Evolutionary conservation across 2,329 filamentous ascomycete species (phyloP).

Genomic region (Fusarium sp.): DNA sequence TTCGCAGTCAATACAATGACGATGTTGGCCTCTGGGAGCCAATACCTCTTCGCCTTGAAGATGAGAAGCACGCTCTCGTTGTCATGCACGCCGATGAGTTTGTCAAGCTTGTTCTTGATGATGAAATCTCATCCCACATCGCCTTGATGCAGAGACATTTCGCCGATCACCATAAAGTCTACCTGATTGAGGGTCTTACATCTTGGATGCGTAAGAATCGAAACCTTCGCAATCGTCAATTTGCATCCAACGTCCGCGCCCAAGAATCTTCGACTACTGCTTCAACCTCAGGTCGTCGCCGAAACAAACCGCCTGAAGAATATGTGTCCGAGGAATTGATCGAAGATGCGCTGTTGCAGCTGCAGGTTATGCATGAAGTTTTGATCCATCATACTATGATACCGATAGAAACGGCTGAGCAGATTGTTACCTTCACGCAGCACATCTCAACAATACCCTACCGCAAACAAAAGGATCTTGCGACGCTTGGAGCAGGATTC

Average conservation of each 20-base stretch:
- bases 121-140: conserved; percentile 71
- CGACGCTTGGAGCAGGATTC: conserved; percentile 71
- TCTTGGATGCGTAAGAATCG: conserved; percentile 77
- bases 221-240: conserved; percentile 75
- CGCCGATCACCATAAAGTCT: conserved; percentile 69
- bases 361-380: conserved; percentile 76
- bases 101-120: conserved; percentile 67
- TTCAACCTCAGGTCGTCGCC: conserved; percentile 50
- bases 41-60: conserved; percentile 61
- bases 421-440: conserved; percentile 81
- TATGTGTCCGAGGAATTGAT: conserved; percentile 76
- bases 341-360: conserved; percentile 76
- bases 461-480: conserved; percentile 65
- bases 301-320: conserved; percentile 57
- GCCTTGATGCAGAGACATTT: conserved; percentile 67
- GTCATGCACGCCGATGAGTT: conserved; percentile 75
- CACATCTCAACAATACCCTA: conserved; percentile 84
- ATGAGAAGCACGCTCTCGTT: conserved; percentile 73
- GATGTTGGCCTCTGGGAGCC: conserved; percentile 75
- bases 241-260: conserved; percentile 72
- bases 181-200: conserved; percentile 77
- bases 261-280: conserved; percentile 47
- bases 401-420: conserved; percentile 75
- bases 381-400: conserved; percentile 77
- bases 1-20: conserved; percentile 73